A percentile compares a stretch with the other conserved stretches of the same genome.
phyloP scores from a whole-genome alignment of 352 stramenopile species.

The Elongisporangium anandrum region DNA sequence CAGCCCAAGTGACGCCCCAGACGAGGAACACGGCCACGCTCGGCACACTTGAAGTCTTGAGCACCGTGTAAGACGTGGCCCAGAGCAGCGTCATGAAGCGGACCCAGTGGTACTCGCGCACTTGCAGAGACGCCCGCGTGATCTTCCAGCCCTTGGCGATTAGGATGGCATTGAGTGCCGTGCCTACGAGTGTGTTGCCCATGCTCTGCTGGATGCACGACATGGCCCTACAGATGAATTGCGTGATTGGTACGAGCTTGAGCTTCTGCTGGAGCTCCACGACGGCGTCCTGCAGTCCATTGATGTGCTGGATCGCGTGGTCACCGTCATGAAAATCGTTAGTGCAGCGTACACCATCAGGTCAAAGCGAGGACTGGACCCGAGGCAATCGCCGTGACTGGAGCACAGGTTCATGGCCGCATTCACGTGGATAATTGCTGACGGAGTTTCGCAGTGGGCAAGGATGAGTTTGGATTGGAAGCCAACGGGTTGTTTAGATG shows the following conservation, averaged over 20 bases:
- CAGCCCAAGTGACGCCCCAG: constrained; percentile 49
- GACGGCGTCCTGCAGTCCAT: constrained; percentile 28
- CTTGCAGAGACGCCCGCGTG: constrained; percentile 34
- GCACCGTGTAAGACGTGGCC: constrained; percentile 33
- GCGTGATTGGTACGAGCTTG: constrained; percentile 37
- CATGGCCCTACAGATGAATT: constrained; percentile 23
- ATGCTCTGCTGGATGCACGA: constrained; percentile 25
- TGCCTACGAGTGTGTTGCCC: constrained; percentile 26
- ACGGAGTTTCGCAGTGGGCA: constrained; percentile 17
- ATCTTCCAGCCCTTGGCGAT: constrained; percentile 74
- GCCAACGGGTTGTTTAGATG: constrained; percentile 23
- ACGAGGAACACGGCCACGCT: constrained; percentile 43
- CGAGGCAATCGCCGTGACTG: constrained; percentile 27
- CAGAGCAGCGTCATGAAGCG: constrained; percentile 48
- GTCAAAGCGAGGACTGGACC: constrained; percentile 3
- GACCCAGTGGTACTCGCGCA: constrained; percentile 50
- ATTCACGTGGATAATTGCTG: constrained; percentile 28
- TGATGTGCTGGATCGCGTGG: constrained; percentile 40
- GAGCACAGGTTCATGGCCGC: constrained; percentile 53
- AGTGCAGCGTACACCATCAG: constrained; percentile 7
- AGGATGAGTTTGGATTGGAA: constrained; percentile 6
- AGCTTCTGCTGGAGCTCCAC: constrained; percentile 54
- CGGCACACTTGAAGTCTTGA: constrained; percentile 29
- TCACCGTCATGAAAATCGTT: constrained; percentile 23
- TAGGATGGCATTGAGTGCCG: constrained; percentile 30